Evolutionary conservation across 352 stramenopile species (phyloP).

Genomic region (Aphanomyces invadans): DNA sequence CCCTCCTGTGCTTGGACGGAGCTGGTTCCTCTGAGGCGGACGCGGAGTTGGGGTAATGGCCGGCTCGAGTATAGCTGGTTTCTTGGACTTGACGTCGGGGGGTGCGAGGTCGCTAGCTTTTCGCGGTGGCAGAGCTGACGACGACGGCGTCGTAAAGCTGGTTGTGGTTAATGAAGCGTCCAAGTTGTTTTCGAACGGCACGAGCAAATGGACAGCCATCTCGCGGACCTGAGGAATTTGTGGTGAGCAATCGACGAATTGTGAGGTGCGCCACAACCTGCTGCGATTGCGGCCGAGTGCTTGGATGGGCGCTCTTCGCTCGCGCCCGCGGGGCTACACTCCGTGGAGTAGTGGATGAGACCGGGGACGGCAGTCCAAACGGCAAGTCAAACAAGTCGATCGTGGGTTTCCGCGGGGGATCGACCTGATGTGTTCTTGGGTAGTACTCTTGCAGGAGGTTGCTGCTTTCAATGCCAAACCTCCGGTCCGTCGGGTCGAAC

Average conservation of each 20-base stretch:
- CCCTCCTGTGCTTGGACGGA: background rate
- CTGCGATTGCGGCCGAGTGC: background rate
- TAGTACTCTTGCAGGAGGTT: slow-evolving; percentile 20
- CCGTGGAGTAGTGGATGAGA: background rate
- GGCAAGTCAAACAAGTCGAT: background rate
- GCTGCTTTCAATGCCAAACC: slow-evolving; percentile 24
- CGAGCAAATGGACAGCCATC: background rate
- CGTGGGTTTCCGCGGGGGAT: background rate
- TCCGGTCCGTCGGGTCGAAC: slow-evolving; percentile 2
- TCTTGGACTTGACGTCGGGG: background rate
- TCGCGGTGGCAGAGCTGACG: background rate
- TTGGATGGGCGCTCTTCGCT: background rate
- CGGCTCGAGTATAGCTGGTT: background rate
- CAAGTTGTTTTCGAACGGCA: background rate
- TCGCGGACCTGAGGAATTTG: background rate
- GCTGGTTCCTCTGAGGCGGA: background rate
- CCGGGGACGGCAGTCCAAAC: too few species aligned
- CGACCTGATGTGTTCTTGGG: background rate
- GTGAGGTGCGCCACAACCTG: too few species aligned
- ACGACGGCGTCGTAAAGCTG: background rate
- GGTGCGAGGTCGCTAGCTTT: background rate
- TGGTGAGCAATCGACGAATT: too few species aligned
- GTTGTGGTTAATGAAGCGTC: background rate
- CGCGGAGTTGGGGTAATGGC: background rate
- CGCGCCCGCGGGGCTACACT: background rate